Evolutionary conservation across 1,284 basidiomycete species (phyloP).

Genomic region (Exobasidium cylindrosporum): DNA sequence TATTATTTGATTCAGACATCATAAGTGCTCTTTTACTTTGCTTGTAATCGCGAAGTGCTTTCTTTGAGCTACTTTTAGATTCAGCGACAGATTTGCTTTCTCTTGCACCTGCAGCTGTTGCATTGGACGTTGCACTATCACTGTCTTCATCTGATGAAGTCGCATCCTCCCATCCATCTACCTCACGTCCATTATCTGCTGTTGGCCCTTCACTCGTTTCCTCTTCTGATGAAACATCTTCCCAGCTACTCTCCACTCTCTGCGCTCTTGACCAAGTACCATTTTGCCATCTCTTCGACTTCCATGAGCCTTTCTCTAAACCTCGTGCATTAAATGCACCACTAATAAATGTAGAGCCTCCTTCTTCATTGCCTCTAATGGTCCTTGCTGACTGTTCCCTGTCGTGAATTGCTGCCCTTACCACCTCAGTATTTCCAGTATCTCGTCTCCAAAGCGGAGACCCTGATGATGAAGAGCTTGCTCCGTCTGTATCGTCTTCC

Average conservation of each 20-base stretch:
- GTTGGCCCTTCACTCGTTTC: not conserved
- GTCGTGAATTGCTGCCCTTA: not conserved
- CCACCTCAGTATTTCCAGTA: not conserved
- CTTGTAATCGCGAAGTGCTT: slow-evolving; percentile 26
- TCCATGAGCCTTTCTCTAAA: not conserved
- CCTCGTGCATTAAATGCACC: not conserved
- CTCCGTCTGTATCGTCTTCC: not conserved
- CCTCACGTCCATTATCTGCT: slow-evolving; percentile 2
- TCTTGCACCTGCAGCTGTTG: slow-evolving; percentile 20
- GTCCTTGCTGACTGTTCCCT: too few species aligned
- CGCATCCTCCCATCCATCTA: slow-evolving; percentile 14
- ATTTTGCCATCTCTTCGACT: not conserved
- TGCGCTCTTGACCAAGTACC: not conserved
- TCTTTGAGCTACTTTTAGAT: slow-evolving; percentile 29
- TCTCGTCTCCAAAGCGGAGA: not conserved
- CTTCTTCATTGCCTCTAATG: too few species aligned
- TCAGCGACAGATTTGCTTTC: slow-evolving; percentile 11
- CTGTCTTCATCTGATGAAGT: slow-evolving; percentile 18
- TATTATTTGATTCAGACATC: slow-evolving; percentile 20
- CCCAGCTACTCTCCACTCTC: slow-evolving; percentile 7
- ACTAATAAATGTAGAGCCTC: too few species aligned
- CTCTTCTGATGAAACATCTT: slow-evolving; percentile 9
- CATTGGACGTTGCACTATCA: slow-evolving; percentile 9
- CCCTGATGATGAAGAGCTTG: not conserved
- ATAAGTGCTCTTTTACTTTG: slow-evolving; percentile 30